phyloP scores from a whole-genome alignment of 2,329 filamentous ascomycete genomes.

The Dothideomycetes sp. region DNA sequence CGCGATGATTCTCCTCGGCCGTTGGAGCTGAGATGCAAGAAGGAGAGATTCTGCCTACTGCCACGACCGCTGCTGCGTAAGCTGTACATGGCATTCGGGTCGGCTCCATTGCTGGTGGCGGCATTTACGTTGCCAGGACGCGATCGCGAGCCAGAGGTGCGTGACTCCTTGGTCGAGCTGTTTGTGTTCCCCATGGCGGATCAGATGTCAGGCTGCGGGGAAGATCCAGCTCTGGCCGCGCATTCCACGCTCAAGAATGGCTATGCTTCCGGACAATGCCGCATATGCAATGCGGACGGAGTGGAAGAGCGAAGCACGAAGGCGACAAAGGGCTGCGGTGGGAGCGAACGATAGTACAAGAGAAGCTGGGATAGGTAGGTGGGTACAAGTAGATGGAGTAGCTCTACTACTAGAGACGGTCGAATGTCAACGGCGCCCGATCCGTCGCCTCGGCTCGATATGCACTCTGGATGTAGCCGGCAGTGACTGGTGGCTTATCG shows the following conservation, averaged over 20 bases:
- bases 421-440: too few species aligned
- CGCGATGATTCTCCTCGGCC: slow-evolving; percentile 20
- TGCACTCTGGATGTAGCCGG: too few species aligned
- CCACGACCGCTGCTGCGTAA: slow-evolving; percentile 34
- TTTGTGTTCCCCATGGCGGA: slow-evolving; percentile 25
- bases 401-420: too few species aligned
- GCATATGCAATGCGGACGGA: slow-evolving; percentile 1
- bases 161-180: slow-evolving; percentile 38
- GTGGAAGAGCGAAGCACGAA: slow-evolving; percentile 1
- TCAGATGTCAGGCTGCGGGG: slow-evolving; percentile 11
- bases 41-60: slow-evolving; percentile 49
- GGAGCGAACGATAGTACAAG: not conserved
- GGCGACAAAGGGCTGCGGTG: not conserved
- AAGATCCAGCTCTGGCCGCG: slow-evolving; percentile 13
- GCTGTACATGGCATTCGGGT: slow-evolving; percentile 32
- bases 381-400: slow-evolving; percentile 1
- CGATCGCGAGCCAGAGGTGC: slow-evolving; percentile 27
- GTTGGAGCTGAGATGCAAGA: slow-evolving; percentile 45
- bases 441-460: too few species aligned
- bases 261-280: not conserved
- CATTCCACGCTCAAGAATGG: slow-evolving; percentile 12
- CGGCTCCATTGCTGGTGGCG: slow-evolving; percentile 19
- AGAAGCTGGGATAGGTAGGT: not conserved
- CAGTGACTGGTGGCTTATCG: too few species aligned
- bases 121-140: slow-evolving; percentile 24